Percentiles rank a stretch among this genome's conserved stretches.
These are phyloP conservation scores for Botryotinia narcissicola DNA, from an alignment of 2,329 filamentous ascomycete genomes.

Conservation along the genomic window DNA sequence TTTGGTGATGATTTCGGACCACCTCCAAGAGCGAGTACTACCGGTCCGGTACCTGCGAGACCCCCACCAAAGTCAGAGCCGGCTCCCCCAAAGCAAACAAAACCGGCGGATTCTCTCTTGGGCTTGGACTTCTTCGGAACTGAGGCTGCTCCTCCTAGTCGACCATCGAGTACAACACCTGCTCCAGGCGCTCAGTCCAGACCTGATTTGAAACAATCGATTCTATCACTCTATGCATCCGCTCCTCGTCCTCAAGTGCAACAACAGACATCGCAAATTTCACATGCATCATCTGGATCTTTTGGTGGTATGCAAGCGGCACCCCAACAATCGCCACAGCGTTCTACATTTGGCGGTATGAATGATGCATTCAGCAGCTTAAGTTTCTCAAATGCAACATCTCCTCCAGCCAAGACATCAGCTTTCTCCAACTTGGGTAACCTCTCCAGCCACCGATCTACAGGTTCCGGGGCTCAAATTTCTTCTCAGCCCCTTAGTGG, in stretches of 20 bases:
- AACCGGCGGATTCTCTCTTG: conserved; percentile 79
- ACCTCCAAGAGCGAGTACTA: conserved; percentile 68
- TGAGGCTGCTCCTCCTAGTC: conserved; percentile 64
- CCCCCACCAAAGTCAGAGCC: conserved; percentile 59
- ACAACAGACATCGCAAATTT: conserved; percentile 42
- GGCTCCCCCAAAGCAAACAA: conserved; percentile 65
- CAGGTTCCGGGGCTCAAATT: conserved; percentile 41
- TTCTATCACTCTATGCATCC: conserved; percentile 89
- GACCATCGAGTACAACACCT: conserved; percentile 78
- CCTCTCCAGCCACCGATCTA: conserved; percentile 42
- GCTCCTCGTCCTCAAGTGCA: conserved; percentile 71
- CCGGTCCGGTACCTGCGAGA: conserved; percentile 56
- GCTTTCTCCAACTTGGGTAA: conserved; percentile 50
- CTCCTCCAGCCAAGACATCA: conserved; percentile 41
- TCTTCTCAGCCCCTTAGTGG: conserved; percentile 52
- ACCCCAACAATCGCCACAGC: conserved; percentile 46
- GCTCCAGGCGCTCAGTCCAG: conserved; percentile 67
- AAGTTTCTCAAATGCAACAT: conserved; percentile 53
- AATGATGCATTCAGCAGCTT: conserved; percentile 78
- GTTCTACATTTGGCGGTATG: conserved; percentile 50
- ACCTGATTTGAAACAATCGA: conserved; percentile 95
- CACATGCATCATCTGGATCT: conserved; percentile 58
- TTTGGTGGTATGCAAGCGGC: conserved; percentile 63
- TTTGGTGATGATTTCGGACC: conserved; percentile 73
- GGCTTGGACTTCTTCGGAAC: conserved; percentile 90